phyloP scores from a whole-genome alignment of 768 basidiomycete species.

The Mrakia frigida region DNA sequence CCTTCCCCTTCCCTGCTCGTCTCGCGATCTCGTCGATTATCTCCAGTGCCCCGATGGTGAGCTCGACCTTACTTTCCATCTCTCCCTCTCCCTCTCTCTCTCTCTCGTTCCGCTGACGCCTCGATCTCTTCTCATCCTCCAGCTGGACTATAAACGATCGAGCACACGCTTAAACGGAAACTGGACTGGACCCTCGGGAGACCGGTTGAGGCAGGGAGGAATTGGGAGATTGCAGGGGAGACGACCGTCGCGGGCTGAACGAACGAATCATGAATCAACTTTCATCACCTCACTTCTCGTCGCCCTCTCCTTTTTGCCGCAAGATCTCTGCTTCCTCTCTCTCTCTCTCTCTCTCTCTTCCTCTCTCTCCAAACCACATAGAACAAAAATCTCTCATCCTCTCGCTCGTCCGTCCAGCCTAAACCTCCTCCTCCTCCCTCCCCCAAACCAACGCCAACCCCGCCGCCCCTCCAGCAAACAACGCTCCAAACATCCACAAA shows the following conservation, averaged over 20 bases:
- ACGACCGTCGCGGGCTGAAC: too few species aligned
- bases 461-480: neutral
- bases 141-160: conserved; percentile 8
- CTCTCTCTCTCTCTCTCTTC: neutral
- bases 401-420: neutral
- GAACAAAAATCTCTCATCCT: neutral
- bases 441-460: neutral
- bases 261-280: neutral
- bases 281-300: neutral
- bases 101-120: neutral
- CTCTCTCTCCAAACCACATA: neutral
- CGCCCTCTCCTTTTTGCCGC: neutral
- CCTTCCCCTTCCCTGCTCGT: too few species aligned
- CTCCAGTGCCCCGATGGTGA: conserved; percentile 19
- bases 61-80: neutral
- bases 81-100: neutral
- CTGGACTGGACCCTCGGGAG: too few species aligned
- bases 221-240: too few species aligned
- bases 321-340: neutral
- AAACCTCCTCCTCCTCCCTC: neutral
- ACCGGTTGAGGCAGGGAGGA: too few species aligned
- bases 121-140: neutral
- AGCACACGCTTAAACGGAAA: too few species aligned
- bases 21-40: too few species aligned
- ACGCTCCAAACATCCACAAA: neutral